Base-by-base conservation (phyloP, 139 green algal species). In the Microglena sp. region DNA sequence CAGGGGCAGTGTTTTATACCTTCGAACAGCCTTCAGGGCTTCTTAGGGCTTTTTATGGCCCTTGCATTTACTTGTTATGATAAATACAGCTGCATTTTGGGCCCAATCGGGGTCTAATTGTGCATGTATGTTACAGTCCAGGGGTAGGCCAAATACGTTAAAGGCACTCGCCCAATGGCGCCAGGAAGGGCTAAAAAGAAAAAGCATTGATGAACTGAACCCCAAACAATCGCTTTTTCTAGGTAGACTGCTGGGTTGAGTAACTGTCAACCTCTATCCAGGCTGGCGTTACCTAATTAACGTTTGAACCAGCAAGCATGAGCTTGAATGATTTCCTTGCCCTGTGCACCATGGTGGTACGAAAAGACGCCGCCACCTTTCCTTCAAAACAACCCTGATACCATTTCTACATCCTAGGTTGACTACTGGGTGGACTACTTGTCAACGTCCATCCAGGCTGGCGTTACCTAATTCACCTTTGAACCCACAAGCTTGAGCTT, bases 211-310 rank as follows among this genome's bases (percentile, higher is more conserved):
- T n/a, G n/a, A n/a, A n/a, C n/a, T n/a, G n/a, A n/a, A 3, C 22
- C 26, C 22, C 33, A 5, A 53, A 50, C 22, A 65, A 65, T 3
- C 35, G n/a, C 53, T n/a, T 2, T 6, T 3, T 28, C 4, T 65
- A 87, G 78, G 77, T 96, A 0, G 89, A 95, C 63, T 66, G 88
- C 28, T 95, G 85, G 86, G 60, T 97, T 2, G 91, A 96, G 7
- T 87, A 82, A 34, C 62, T 63, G 15, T 21, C 60, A 0, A 46
- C 64, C 24, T 69, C 97, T 8, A 78, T 83, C n/a, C n/a, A n/a
- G 1, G 65, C 76, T 5, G 86, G 87, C 8, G 55, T 70, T 0
- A 71, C 46, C 3, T 79, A n/a, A n/a, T n/a, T n/a, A n/a, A n/a
- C 40, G 40, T 11, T 11, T 11, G 40, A n/a, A 46, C 40, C 11